Evolutionary conservation across 129 eudicot species (phyloP), one percentile per base, ranked within the genome.

Genomic region (Artemisia annua): DNA sequence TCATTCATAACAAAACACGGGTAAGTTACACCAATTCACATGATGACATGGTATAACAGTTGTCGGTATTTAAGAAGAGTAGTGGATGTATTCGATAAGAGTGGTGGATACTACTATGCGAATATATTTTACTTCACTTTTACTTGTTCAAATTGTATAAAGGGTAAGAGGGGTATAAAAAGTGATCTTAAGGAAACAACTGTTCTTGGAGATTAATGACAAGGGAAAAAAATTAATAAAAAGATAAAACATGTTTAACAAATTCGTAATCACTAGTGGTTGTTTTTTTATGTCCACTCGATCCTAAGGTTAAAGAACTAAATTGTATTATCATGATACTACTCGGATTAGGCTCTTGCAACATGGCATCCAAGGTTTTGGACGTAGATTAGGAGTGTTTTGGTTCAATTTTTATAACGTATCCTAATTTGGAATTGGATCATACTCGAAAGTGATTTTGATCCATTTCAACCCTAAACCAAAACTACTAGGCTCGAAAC

Each of bases 401-500:
- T 4, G 9, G 59, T 54, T 54, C 22, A 54, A 54, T 54, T 30
- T 30, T 30, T 30, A 4, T 30, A 3, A 30, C 1, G 35, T 53
- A n/a, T 53, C 20, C 58, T 18, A 30, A 14, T n/a, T 53, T 53
- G 19, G 17, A 53, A 19, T 19, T 19, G 5, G 32, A 57, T 44
- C 35, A 44, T 19, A 5, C 14, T 12, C 8, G 22, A 18, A 48
- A 19, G 18, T 59, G 26, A 48, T 5, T 48, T 48, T 18, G 7
- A 67, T 48, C 72, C 44, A 67, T 16, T n/a, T 66, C 14, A 66
- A 85, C 81, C 80, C 86, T 87, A 83, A 87, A 81, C 85, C 84
- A 83, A 81, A 70, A 78, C 86, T 28, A 86, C 81, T 84, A 81
- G 84, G 76, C 83, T 82, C 87, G 81, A 86, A 86, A 81, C 84